Evolutionary conservation across 2,329 filamentous ascomycete genomes (phyloP).

Genomic region (Pleoardoris graminearum): DNA sequence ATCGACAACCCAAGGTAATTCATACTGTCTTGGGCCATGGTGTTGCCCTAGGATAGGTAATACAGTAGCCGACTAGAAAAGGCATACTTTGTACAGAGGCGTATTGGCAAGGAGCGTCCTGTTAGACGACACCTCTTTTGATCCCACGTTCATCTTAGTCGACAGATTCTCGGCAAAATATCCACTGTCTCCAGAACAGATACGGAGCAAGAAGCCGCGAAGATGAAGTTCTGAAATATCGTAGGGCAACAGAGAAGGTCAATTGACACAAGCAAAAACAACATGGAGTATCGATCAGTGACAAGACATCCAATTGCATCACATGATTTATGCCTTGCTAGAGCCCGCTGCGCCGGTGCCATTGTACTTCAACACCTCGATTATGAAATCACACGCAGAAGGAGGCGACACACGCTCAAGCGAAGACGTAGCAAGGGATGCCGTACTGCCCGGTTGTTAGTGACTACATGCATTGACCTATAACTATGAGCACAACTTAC

Average conservation of each 20-base stretch:
- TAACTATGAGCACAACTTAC: constrained; percentile 35
- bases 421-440: constrained; percentile 42
- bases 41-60: too few species aligned
- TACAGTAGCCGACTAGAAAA: too few species aligned
- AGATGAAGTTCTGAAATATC: neutral
- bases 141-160: too few species aligned
- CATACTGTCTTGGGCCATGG: too few species aligned
- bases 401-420: constrained; percentile 19
- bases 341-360: neutral
- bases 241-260: neutral
- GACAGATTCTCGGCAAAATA: too few species aligned
- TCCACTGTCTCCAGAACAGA: too few species aligned
- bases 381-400: neutral
- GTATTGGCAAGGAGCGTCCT: too few species aligned
- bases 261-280: neutral
- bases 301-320: neutral
- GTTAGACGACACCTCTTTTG: too few species aligned
- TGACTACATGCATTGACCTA: too few species aligned
- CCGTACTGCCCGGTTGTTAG: constrained; percentile 37
- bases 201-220: neutral
- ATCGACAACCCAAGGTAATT: too few species aligned
- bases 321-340: neutral
- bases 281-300: neutral
- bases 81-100: too few species aligned
- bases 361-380: constrained; percentile 4